A percentile compares a stretch with the other conserved stretches of the same genome.
Conservation (phyloP, 1,139 yeast genomes). For the Saccharomycopsis hybrid region DNA sequence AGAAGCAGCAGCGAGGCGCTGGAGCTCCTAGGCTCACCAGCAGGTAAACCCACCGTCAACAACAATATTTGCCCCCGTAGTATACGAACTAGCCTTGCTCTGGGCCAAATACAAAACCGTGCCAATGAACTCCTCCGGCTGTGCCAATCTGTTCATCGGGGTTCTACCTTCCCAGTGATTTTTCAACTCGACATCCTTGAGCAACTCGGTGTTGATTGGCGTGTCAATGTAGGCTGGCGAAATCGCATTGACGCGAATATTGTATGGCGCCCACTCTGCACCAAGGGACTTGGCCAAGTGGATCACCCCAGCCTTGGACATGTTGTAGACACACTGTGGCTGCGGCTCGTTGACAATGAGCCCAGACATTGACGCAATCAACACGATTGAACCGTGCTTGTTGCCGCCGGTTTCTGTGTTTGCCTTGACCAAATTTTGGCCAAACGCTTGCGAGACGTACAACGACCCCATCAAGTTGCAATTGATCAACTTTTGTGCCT, state of each 20-base stretch:
- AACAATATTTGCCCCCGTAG: conserved; percentile 59
- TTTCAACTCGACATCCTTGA: conserved; percentile 39
- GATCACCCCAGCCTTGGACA: conserved; percentile 55
- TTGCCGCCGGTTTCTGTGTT: no score
- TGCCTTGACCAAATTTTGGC: conserved; percentile 63
- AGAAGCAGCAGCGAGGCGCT: no score
- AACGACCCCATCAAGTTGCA: conserved; percentile 78
- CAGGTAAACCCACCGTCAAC: conserved; percentile 64
- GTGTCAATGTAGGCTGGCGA: conserved; percentile 56
- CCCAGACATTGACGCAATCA: conserved; percentile 62
- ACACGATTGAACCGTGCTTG: conserved; percentile 45
- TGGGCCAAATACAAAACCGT: conserved; percentile 62
- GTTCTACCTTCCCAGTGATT: conserved; percentile 53
- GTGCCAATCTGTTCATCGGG: conserved; percentile 64
- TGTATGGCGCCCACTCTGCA: conserved; percentile 52
- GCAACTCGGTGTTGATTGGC: conserved; percentile 47
- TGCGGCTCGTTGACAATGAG: conserved; percentile 62
- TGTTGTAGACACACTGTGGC: conserved; percentile 55
- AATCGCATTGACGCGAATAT: conserved; percentile 47
- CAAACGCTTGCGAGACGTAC: conserved; percentile 61
- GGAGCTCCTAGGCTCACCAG: no score
- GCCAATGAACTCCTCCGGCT: conserved; percentile 62
- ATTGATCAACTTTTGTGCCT: conserved; percentile 67
- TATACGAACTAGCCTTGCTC: conserved; percentile 52
- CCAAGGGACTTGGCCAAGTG: conserved; percentile 49